Evolutionary conservation across 2,329 filamentous ascomycete species (phyloP).

Genomic region (Cylindrodendrum hubeiense): DNA sequence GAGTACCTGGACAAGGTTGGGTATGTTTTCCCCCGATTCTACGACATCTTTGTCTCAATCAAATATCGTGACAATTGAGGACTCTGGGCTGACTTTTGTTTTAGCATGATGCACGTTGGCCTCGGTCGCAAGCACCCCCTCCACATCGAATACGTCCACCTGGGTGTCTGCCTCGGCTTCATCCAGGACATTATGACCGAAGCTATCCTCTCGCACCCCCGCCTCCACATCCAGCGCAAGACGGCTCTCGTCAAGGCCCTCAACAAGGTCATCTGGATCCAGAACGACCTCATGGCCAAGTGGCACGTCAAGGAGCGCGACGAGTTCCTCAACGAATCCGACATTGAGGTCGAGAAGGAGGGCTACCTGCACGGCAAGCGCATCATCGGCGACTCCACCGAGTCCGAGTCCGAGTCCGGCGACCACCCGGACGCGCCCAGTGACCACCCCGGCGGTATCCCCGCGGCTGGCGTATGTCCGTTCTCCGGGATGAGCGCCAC

Average conservation of each 20-base stretch:
- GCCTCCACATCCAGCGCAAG: conserved; percentile 75
- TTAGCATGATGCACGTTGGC: conserved; percentile 83
- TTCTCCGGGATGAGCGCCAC: conserved; percentile 42
- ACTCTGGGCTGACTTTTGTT: neutral
- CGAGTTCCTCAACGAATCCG: conserved; percentile 65
- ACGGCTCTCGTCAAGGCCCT: conserved; percentile 81
- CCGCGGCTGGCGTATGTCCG: conserved; percentile 40
- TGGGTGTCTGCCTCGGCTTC: conserved; percentile 78
- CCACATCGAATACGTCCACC: conserved; percentile 85
- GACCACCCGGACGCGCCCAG: conserved; percentile 6
- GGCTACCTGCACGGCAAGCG: conserved; percentile 75
- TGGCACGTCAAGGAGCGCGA: conserved; percentile 81
- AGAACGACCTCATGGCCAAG: conserved; percentile 88
- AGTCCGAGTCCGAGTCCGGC: conserved; percentile 30
- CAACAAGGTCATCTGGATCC: conserved; percentile 87
- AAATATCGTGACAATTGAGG: neutral
- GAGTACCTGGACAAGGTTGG: conserved; percentile 87
- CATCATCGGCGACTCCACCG: conserved; percentile 58
- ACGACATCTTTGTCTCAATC: neutral
- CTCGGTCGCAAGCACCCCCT: conserved; percentile 78
- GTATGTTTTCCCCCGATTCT: conserved; percentile 58
- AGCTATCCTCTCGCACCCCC: conserved; percentile 79
- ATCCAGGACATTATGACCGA: conserved; percentile 84
- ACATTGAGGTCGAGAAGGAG: conserved; percentile 68
- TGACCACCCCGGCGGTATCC: conserved; percentile 31